Evolutionary conservation across 352 stramenopile genomes (phyloP).

Genomic region (Pythium apleroticum): DNA sequence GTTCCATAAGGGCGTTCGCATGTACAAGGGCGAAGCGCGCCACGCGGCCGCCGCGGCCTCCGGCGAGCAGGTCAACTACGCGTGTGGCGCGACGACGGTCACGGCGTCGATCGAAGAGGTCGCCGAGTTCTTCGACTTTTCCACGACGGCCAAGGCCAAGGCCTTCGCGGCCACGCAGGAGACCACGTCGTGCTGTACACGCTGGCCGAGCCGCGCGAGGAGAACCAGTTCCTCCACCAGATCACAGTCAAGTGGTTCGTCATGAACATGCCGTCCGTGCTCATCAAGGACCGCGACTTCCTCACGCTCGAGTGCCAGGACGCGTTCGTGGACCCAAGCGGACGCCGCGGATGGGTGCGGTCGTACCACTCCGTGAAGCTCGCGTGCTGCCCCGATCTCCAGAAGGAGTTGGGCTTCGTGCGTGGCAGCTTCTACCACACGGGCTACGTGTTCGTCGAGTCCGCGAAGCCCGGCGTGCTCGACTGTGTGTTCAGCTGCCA

Average conservation of each 20-base stretch:
- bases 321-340: slow-evolving; percentile 61
- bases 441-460: slow-evolving; percentile 73
- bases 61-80: slow-evolving; percentile 54
- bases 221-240: slow-evolving; percentile 49
- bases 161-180: slow-evolving; percentile 37
- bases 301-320: slow-evolving; percentile 77
- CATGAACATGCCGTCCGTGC: slow-evolving; percentile 48
- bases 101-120: slow-evolving; percentile 65
- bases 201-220: slow-evolving; percentile 37
- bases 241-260: slow-evolving; percentile 71
- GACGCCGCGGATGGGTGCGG: slow-evolving; percentile 62
- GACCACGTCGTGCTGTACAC: slow-evolving; percentile 67
- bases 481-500: slow-evolving; percentile 64
- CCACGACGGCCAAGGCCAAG: slow-evolving; percentile 49
- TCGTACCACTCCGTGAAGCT: slow-evolving; percentile 74
- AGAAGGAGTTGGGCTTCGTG: slow-evolving; percentile 46
- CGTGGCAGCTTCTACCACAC: slow-evolving; percentile 71
- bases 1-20: slow-evolving; percentile 53
- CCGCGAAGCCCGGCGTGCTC: slow-evolving; percentile 52
- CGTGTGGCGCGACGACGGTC: slow-evolving; percentile 56
- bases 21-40: slow-evolving; percentile 68
- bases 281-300: slow-evolving; percentile 74
- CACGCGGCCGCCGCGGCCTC: slow-evolving; percentile 27
- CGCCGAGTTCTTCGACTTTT: slow-evolving; percentile 62
- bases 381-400: slow-evolving; percentile 55